phyloP scores from a whole-genome alignment of 164 flowering plant species.

The Berberis vulgaris region DNA sequence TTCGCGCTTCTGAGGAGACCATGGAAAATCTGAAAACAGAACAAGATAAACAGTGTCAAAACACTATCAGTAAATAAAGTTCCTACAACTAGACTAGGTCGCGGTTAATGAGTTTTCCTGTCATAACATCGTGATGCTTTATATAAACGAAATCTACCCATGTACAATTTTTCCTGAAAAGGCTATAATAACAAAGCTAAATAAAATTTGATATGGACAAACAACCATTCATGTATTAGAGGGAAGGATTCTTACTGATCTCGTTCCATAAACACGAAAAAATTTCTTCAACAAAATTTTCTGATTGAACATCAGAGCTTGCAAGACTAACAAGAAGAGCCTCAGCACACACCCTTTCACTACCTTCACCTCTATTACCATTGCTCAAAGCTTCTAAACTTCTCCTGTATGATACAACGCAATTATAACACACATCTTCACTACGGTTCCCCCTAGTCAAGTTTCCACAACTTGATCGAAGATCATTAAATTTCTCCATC shows the following conservation, averaged over 20 bases:
- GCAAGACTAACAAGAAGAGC: conserved; percentile 23
- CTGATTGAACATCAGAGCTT: conserved; percentile 15
- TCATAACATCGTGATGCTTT: too few relatives aligned
- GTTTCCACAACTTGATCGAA: conserved; percentile 10
- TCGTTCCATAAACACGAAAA: conserved; percentile 26
- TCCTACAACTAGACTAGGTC: too few relatives aligned
- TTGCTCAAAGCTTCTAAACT: conserved; percentile 12
- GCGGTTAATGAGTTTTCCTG: too few relatives aligned
- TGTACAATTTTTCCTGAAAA: too few relatives aligned
- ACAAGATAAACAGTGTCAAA: too few relatives aligned
- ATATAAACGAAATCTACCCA: too few relatives aligned
- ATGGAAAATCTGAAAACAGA: too few relatives aligned
- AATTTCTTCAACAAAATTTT: conserved; percentile 15
- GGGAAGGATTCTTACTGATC: conserved; percentile 10
- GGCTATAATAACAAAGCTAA: too few relatives aligned
- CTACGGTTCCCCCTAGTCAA: conserved; percentile 1
- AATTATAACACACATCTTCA: conserved; percentile 14
- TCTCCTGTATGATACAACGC: conserved; percentile 11
- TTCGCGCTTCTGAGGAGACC: too few relatives aligned
- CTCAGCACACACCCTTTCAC: conserved; percentile 12
- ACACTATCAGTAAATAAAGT: too few relatives aligned
- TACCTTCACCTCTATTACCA: background rate
- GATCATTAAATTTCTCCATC: conserved; percentile 6
- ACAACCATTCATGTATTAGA: background rate
- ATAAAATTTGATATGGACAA: background rate